A percentile compares a stretch with the other conserved stretches of the same genome.
Conservation (phyloP, 2,329 filamentous ascomycete genomes). For the Onygenales sp. region DNA sequence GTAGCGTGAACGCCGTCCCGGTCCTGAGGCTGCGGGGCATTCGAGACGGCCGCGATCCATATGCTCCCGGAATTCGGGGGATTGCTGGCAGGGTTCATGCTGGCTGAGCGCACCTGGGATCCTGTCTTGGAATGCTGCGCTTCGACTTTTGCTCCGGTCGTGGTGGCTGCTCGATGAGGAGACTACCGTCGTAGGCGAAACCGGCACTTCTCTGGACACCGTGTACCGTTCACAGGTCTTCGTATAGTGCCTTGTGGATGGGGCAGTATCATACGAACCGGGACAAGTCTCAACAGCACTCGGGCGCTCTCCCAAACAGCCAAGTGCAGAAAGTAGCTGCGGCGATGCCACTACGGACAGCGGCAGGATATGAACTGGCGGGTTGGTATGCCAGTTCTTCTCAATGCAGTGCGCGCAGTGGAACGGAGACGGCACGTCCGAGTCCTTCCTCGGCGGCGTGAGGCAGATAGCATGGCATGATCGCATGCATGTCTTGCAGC, state of each 20-base stretch:
- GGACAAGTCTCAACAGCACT: not conserved
- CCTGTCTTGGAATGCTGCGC: not conserved
- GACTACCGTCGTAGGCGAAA: not conserved
- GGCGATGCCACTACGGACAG: not conserved
- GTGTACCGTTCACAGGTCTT: not conserved
- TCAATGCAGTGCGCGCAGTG: not conserved
- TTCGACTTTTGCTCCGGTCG: not conserved
- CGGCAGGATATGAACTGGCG: not conserved
- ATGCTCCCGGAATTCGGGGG: not conserved
- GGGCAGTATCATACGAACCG: not conserved
- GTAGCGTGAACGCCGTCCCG: not conserved
- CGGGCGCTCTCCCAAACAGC: too few relatives aligned
- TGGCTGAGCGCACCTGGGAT: not conserved
- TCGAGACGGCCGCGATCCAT: not conserved
- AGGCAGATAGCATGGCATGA: conserved; percentile 1
- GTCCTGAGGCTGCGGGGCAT: not conserved
- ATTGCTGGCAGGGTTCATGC: not conserved
- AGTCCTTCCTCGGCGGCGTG: not conserved
- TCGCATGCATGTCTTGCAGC: not conserved
- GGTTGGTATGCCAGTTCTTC: not conserved
- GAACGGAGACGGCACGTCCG: not conserved
- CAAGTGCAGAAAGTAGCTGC: too few relatives aligned
- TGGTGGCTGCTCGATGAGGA: not conserved
- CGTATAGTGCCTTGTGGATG: not conserved
- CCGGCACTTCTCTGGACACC: not conserved